These are phyloP conservation scores for Chalciporus piperatoides DNA, from an alignment of 1,284 basidiomycete species.

Conservation along the genomic window DNA sequence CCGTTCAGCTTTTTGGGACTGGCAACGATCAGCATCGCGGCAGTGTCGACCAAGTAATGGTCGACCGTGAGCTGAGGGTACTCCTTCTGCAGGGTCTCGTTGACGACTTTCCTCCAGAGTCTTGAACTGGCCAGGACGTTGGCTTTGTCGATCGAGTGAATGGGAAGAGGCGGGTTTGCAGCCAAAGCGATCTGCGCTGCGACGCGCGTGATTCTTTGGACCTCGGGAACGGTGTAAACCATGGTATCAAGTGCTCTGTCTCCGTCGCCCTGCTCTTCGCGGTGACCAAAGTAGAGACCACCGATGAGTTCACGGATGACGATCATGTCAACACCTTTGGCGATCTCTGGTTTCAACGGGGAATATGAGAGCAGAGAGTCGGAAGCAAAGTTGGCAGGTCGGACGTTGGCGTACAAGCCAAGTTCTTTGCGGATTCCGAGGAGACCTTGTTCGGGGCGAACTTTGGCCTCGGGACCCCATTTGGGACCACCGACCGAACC, in stretches of 20 bases:
- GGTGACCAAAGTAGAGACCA: conserved; percentile 90
- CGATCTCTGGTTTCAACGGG: conserved; percentile 89
- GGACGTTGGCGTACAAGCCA: conserved; percentile 97
- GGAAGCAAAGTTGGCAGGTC: conserved; percentile 93
- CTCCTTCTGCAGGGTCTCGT: conserved; percentile 77
- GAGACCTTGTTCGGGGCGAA: conserved; percentile 95
- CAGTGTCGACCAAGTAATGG: conserved; percentile 94
- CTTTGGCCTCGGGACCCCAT: conserved; percentile 89
- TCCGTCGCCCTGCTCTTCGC: conserved; percentile 79
- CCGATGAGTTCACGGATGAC: conserved; percentile 95
- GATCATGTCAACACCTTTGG: conserved; percentile 87
- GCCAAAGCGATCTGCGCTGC: conserved; percentile 90
- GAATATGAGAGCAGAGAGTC: conserved; percentile 86
- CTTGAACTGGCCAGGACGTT: conserved; percentile 96
- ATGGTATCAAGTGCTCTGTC: conserved; percentile 86
- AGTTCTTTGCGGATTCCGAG: conserved; percentile 91
- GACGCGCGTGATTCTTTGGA: conserved; percentile 93
- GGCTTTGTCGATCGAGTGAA: conserved; percentile 98
- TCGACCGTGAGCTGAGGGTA: conserved; percentile 84
- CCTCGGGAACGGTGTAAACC: conserved; percentile 89
- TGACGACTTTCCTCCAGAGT: conserved; percentile 91
- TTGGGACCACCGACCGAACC: conserved; percentile 98
- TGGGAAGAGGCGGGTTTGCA: conserved; percentile 79
- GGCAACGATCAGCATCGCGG: conserved; percentile 93
- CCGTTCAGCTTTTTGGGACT: conserved; percentile 95